Base-by-base conservation (phyloP, 345 rosid species). In the Eucalyptus leucophloia region DNA sequence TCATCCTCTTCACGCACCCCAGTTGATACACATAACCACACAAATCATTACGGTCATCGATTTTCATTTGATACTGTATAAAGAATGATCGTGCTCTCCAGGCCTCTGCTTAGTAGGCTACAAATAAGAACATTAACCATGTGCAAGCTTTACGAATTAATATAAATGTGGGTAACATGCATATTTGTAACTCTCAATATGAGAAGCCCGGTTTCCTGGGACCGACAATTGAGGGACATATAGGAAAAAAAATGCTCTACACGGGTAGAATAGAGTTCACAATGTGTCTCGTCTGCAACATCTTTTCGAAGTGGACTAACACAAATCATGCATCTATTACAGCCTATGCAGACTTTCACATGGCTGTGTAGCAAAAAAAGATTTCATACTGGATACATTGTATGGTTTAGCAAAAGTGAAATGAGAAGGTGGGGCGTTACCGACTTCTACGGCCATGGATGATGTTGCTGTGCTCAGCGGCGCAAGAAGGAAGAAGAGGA, bases 1-100 rank as follows among this genome's bases (percentile, higher is more conserved):
- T 95, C 94, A 49, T 95, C 92, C 92, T 94, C 95, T 95, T 93
- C 32, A 28, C 15, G n/a, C 32, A 6, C 67, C 94, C 89, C 53
- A 44, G 67, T 24, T 30, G 8, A 44, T 9, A 54, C 17, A 23
- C 51, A 85, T 85, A 4, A 85, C 12, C 5, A 0, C 51, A 85
- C 32, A 54, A 17, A 82, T 26, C 11, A 44, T 13, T 5, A 30
- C 4, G 26, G 26, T 77, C 49, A 37, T 6, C 34, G 5, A 81
- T 30, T 16, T 9, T 28, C 23, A 53, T 5, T 13, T 3, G 18
- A 32, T 28, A 37, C 2, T 24, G 28, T 53, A 65, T 14, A 44
- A 49, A 58, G 18, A 24, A 58, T 5, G 65, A 58, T 58, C 65
- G 2, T 58, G 30, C 30, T 58, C 65, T 58, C 65, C n/a, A 58